These are phyloP conservation scores for Balamuthia mandrillaris DNA, from an alignment of 208 protist species.

Conservation along the genomic window DNA sequence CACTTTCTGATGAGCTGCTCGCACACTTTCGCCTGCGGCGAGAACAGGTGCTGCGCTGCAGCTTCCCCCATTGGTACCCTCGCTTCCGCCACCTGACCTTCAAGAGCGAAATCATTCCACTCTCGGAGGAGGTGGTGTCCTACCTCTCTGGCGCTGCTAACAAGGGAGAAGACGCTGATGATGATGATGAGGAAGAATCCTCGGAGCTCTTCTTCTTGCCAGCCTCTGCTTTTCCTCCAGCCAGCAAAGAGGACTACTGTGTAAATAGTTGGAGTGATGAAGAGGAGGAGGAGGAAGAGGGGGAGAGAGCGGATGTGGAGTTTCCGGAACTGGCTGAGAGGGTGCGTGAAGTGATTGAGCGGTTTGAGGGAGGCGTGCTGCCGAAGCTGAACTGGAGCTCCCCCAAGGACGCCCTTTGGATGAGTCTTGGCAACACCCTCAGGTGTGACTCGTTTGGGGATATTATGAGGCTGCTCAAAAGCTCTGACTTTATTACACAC, in stretches of 20 bases:
- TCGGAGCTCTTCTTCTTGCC: neutral
- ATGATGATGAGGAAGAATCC: neutral
- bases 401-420: neutral
- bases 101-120: neutral
- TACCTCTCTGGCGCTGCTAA: neutral
- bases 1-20: neutral
- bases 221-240: neutral
- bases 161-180: neutral
- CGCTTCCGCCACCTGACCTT: neutral
- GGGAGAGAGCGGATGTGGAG: neutral
- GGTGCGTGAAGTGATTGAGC: neutral
- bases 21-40: neutral
- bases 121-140: neutral
- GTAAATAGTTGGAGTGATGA: neutral
- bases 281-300: neutral
- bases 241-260: neutral
- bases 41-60: neutral
- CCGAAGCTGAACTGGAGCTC: conserved; percentile 10
- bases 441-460: neutral
- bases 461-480: neutral
- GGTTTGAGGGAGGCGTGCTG: neutral
- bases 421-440: neutral
- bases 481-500: neutral
- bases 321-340: neutral
- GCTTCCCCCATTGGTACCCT: neutral